Conservation (phyloP, 2,329 filamentous ascomycete species). For the Fragosphaeria purpurea region DNA sequence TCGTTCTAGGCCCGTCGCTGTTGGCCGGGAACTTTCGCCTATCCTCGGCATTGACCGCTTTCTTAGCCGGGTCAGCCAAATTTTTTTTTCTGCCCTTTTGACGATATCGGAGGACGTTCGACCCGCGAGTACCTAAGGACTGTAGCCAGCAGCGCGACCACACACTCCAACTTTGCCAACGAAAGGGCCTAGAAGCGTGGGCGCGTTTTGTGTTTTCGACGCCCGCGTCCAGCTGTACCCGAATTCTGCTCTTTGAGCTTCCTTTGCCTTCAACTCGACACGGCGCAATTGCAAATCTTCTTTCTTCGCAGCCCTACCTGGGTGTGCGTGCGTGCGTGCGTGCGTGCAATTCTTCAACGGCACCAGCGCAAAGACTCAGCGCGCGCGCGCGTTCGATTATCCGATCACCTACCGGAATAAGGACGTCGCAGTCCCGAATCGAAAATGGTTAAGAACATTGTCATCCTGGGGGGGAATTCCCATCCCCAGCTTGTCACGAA, state of each 20-base stretch:
- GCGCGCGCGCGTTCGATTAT: too few relatives aligned
- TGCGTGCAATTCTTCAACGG: neutral
- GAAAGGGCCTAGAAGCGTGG: too few relatives aligned
- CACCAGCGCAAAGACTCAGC: neutral
- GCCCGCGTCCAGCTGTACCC: too few relatives aligned
- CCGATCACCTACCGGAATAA: too few relatives aligned
- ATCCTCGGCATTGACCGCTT: slow-evolving; percentile 15
- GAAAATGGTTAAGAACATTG: slow-evolving; percentile 85
- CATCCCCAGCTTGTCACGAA: slow-evolving; percentile 79
- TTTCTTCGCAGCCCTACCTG: too few relatives aligned
- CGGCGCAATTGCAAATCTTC: too few relatives aligned
- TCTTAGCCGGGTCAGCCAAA: slow-evolving; percentile 2
- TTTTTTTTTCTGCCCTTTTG: slow-evolving; percentile 8
- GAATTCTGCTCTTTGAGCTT: neutral
- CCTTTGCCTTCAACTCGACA: neutral
- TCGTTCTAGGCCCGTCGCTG: slow-evolving; percentile 1
- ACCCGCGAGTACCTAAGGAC: too few relatives aligned
- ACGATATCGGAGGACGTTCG: slow-evolving; percentile 10
- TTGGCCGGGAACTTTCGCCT: slow-evolving; percentile 5
- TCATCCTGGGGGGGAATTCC: slow-evolving; percentile 85
- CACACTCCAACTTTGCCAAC: neutral
- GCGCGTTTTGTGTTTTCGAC: too few relatives aligned
- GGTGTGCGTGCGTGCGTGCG: too few relatives aligned
- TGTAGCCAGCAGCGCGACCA: neutral
- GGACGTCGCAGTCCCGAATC: too few relatives aligned